Percentiles rank a stretch among this genome's conserved stretches.
These are phyloP conservation scores for Fusarium sp. DNA, from an alignment of 2,329 filamentous ascomycete species.

Conservation along the genomic window DNA sequence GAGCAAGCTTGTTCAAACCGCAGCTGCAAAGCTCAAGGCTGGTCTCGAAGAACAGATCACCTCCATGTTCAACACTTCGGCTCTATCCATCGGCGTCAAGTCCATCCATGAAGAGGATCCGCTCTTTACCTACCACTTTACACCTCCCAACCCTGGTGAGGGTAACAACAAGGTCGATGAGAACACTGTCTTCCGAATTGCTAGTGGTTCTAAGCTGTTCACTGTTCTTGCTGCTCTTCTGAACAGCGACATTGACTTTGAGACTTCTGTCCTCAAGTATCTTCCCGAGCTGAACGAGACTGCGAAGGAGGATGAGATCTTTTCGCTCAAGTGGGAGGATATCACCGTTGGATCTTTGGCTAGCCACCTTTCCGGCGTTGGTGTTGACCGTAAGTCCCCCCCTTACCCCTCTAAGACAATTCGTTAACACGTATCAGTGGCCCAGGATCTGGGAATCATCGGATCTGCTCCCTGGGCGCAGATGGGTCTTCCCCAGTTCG, in stretches of 20 bases:
- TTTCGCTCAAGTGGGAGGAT: constrained; percentile 58
- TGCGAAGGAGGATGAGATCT: constrained; percentile 45
- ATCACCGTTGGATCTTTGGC: constrained; percentile 60
- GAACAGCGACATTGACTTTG: constrained; percentile 48
- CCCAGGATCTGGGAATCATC: constrained; percentile 49
- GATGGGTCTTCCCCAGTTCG: constrained; percentile 49
- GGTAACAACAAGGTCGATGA: constrained; percentile 45
- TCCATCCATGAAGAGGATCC: constrained; percentile 55
- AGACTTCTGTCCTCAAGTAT: constrained; percentile 60
- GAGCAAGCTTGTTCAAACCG: constrained; percentile 47
- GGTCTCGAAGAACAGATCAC: constrained; percentile 45
- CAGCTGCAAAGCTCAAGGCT: constrained; percentile 38
- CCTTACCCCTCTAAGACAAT: neutral
- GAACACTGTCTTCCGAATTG: constrained; percentile 52
- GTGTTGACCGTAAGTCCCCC: constrained; percentile 49
- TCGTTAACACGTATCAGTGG: constrained; percentile 42
- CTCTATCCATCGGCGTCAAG: constrained; percentile 55
- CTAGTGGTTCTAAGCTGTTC: constrained; percentile 52
- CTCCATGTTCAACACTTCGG: constrained; percentile 48
- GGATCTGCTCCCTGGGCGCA: constrained; percentile 43
- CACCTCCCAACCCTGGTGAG: constrained; percentile 48
- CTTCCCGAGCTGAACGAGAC: constrained; percentile 53
- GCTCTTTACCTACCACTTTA: constrained; percentile 57
- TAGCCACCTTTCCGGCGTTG: constrained; percentile 59
- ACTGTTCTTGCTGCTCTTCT: constrained; percentile 49